Percentiles rank a stretch among this genome's conserved stretches.
Conservation (phyloP, 257 asterid species). For the Plectranthus barbatus region DNA sequence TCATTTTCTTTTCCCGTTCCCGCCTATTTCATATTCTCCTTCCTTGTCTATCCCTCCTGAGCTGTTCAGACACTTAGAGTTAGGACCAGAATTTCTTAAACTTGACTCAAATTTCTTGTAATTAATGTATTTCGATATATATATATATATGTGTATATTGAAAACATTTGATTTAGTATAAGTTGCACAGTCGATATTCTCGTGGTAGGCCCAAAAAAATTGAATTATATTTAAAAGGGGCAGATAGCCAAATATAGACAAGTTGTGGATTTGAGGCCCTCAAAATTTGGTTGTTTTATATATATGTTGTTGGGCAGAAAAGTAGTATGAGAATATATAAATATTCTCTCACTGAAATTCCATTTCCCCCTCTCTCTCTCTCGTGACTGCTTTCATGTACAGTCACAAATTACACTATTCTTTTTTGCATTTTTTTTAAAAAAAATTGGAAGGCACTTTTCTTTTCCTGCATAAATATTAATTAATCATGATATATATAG, state of each 20-base stretch:
- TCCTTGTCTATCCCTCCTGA: conserved; percentile 99
- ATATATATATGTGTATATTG: background rate
- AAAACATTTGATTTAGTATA: background rate
- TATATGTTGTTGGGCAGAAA: conserved; percentile 25
- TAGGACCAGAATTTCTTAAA: background rate
- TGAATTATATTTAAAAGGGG: conserved; percentile 20
- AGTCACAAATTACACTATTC: background rate
- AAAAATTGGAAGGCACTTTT: background rate
- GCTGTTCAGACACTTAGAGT: conserved; percentile 30
- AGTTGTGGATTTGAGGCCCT: conserved; percentile 27
- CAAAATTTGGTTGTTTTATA: conserved; percentile 28
- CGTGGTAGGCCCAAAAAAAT: conserved; percentile 23
- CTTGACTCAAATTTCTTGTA: background rate
- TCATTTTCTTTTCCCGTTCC: conserved; percentile 4
- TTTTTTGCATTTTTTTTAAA: conserved; percentile 7
- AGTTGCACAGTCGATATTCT: conserved; percentile 24
- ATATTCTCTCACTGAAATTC: conserved; percentile 26
- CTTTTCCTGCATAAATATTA: no score
- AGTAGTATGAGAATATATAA: conserved; percentile 36
- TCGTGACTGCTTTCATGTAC: conserved; percentile 40
- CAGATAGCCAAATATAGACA: conserved; percentile 16
- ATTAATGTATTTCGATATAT: background rate
- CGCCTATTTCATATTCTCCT: conserved; percentile 70
- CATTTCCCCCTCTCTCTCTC: conserved; percentile 11
- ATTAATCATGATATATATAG: no score